Base-by-base conservation (phyloP, 208 protist genomes). In the Spongospora subterranea region DNA sequence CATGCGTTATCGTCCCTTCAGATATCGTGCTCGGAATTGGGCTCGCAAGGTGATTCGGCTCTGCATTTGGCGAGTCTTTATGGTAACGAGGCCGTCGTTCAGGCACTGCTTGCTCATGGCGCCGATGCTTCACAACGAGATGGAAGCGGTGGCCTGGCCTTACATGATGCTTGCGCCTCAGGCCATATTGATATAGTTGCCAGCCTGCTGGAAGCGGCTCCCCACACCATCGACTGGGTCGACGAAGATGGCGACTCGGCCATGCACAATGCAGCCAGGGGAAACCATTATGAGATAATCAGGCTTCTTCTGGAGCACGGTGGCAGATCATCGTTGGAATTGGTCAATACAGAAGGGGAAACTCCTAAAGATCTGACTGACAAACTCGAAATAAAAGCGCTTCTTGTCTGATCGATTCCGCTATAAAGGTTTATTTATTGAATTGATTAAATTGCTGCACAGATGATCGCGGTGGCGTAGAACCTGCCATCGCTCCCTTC, bases 111-210 rank as follows among this genome's bases (percentile, higher is more conserved):
- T 35, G n/a, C 71, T 43, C 17, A 6, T 43, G 71, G 71, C 71
- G 71, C 71, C 40, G 71, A 82, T n/a, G 71, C 71, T 6, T 39
- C 6, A 39, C 40, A 45, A 45, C n/a, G 35, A n/a, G 71, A 82
- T 82, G 17, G n/a, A 20, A 35, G 40, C 71, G 71, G 71, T n/a
- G 71, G 71, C 71, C n/a, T 82, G 35, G 71, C 71, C n/a, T 6
- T 82, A 43, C 71, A 82, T 82, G 71, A 82, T 43, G 71, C 71
- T 43, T 82, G 71, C 71, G 71, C 71, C 13, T 82, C 71, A 45
- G 71, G 71, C 6, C 71, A 82, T 43, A 45, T 82, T 35, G 17
- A 35, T 39, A 82, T 82, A 6, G 71, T 82, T 6, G 40, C 6
- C 17, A 6, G n/a, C 17, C 71, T 82, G 71, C n/a, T 82, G 13